A percentile compares a stretch with the other conserved stretches of the same genome.
These are phyloP conservation scores for Bassia scoparia DNA, from an alignment of 148 eudicot genomes.

Conservation along the genomic window DNA sequence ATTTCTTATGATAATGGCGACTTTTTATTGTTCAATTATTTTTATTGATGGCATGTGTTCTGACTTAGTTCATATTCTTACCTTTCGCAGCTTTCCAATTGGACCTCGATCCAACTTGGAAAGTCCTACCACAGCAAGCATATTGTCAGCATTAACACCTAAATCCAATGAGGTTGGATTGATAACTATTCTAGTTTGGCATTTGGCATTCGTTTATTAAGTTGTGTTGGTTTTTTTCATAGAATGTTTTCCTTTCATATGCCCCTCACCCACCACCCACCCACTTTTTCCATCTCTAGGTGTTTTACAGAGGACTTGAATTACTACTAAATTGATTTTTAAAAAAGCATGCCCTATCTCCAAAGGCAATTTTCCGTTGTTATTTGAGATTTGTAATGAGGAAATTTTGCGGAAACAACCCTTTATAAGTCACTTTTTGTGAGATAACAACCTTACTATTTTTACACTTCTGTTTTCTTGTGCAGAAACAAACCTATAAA, in stretches of 20 bases:
- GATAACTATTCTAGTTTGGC: constrained; percentile 8
- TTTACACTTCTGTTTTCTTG: too few species aligned
- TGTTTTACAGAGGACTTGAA: background rate
- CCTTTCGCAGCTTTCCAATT: constrained; percentile 74
- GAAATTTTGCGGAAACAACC: too few species aligned
- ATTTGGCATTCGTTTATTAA: background rate
- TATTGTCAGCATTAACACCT: constrained; percentile 76
- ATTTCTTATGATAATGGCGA: too few species aligned
- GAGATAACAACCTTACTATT: too few species aligned
- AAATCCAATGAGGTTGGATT: constrained; percentile 70
- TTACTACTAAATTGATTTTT: too few species aligned
- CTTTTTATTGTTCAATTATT: too few species aligned
- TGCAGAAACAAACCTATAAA: too few species aligned
- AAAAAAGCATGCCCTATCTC: too few species aligned
- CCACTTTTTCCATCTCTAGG: background rate
- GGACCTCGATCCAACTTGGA: constrained; percentile 93
- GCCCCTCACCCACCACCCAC: too few species aligned
- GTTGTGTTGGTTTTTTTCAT: background rate
- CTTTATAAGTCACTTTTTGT: too few species aligned
- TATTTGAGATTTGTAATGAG: too few species aligned
- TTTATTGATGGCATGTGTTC: background rate
- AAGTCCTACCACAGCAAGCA: constrained; percentile 59
- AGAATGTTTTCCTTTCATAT: constrained; percentile 2
- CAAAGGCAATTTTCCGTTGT: too few species aligned
- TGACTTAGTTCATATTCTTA: constrained; percentile 10